phyloP scores from a whole-genome alignment of 805 yeast genomes.

The Grigorovia jiainica region DNA sequence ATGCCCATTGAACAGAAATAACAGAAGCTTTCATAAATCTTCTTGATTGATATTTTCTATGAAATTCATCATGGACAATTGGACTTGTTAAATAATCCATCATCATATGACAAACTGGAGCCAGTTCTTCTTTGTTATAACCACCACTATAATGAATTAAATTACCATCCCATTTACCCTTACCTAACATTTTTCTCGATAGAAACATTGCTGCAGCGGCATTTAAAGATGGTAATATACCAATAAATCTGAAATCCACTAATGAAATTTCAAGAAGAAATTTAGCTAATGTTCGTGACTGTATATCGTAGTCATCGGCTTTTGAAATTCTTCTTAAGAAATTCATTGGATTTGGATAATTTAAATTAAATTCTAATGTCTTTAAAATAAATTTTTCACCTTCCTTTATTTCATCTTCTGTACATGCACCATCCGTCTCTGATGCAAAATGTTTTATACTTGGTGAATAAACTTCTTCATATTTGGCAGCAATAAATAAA shows the following conservation, averaged over 20 bases:
- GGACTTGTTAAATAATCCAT: conserved; percentile 72
- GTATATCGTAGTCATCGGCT: conserved; percentile 89
- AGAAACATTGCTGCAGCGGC: conserved; percentile 88
- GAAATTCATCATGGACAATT: conserved; percentile 83
- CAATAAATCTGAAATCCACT: conserved; percentile 71
- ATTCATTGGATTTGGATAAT: conserved; percentile 90
- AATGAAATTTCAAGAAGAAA: conserved; percentile 73
- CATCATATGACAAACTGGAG: conserved; percentile 63
- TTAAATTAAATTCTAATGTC: conserved; percentile 63
- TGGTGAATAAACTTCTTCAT: conserved; percentile 88
- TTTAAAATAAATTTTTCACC: conserved; percentile 78
- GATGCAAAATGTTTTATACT: conserved; percentile 78
- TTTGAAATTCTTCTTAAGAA: conserved; percentile 83
- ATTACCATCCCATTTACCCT: conserved; percentile 73
- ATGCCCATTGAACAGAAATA: conserved; percentile 77
- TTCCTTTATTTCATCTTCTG: conserved; percentile 73
- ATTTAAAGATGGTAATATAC: conserved; percentile 68
- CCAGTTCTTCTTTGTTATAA: conserved; percentile 61
- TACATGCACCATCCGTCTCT: conserved; percentile 76
- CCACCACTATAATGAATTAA: conserved; percentile 90
- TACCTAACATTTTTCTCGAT: conserved; percentile 67
- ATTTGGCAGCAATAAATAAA: conserved; percentile 81
- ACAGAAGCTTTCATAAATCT: conserved; percentile 80
- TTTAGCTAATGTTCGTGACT: conserved; percentile 83
- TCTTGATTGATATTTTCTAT: conserved; percentile 84